These are phyloP conservation scores for Botryotinia narcissicola DNA, from an alignment of 2,329 filamentous ascomycete species.

Conservation along the genomic window DNA sequence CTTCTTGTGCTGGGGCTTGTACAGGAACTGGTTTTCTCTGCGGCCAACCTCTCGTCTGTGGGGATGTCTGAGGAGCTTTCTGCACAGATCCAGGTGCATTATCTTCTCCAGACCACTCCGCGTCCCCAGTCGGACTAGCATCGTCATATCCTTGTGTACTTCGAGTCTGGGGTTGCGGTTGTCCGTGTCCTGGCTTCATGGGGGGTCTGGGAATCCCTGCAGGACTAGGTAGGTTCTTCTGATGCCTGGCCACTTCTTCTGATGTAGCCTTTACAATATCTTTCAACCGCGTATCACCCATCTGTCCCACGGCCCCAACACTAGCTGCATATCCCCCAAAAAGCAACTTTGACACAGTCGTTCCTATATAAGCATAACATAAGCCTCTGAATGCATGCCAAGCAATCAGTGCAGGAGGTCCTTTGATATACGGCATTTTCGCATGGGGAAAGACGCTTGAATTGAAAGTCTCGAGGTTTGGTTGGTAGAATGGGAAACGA, in stretches of 20 bases:
- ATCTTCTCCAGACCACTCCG: constrained; percentile 24
- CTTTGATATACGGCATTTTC: constrained; percentile 23
- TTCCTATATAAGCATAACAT: constrained; percentile 30
- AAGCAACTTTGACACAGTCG: constrained; percentile 26
- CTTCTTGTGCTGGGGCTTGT: constrained; percentile 19
- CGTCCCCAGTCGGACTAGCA: constrained; percentile 35
- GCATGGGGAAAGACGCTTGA: constrained; percentile 26
- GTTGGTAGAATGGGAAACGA: constrained; percentile 36
- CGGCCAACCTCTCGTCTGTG: constrained; percentile 9
- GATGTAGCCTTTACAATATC: constrained; percentile 22
- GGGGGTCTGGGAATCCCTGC: constrained; percentile 6
- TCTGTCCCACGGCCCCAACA: constrained; percentile 31
- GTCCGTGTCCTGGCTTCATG: constrained; percentile 15
- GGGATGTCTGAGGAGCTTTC: background rate
- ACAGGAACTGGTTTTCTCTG: background rate
- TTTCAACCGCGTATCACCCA: constrained; percentile 34
- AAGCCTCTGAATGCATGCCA: constrained; percentile 32
- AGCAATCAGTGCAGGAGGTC: constrained; percentile 22
- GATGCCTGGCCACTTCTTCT: constrained; percentile 10
- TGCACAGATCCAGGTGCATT: constrained; percentile 9
- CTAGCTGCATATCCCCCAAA: constrained; percentile 32
- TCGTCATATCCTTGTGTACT: constrained; percentile 23
- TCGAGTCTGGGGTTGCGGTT: constrained; percentile 22
- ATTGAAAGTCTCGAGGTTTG: constrained; percentile 33
- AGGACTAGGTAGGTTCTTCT: constrained; percentile 13